Conservation (phyloP, 192 early-diverging fungal species). For the Linnemannia elongata region DNA sequence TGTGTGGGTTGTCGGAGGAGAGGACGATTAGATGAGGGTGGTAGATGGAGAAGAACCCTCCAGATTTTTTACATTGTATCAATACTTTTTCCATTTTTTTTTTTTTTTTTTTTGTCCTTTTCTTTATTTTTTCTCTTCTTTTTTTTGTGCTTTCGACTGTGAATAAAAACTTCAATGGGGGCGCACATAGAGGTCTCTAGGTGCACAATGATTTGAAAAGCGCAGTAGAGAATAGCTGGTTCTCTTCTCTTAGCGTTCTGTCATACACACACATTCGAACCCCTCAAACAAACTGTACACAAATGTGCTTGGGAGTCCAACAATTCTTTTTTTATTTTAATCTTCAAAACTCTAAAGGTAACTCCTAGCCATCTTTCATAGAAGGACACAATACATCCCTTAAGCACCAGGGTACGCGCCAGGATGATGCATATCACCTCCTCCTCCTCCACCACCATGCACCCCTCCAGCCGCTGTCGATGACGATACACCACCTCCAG, state of each 20-base stretch:
- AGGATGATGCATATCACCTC: neutral
- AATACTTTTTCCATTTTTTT: no score
- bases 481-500: neutral
- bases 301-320: no score
- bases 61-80: no score
- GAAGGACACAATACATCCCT: neutral
- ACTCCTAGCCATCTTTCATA: neutral
- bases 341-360: neutral
- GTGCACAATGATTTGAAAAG: no score
- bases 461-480: neutral
- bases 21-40: no score
- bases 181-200: no score
- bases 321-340: neutral
- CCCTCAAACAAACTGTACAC: neutral
- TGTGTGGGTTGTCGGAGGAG: neutral
- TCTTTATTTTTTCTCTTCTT: neutral
- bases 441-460: neutral
- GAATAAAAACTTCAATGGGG: no score
- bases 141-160: neutral
- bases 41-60: no score
- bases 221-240: no score
- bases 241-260: no score
- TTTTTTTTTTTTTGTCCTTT: neutral
- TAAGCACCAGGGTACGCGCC: neutral
- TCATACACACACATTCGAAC: neutral